Evolutionary conservation across 176 grass and related monocot species (phyloP), one percentile per base, ranked within the genome.

Genomic region (Tillandsia leiboldiana): DNA sequence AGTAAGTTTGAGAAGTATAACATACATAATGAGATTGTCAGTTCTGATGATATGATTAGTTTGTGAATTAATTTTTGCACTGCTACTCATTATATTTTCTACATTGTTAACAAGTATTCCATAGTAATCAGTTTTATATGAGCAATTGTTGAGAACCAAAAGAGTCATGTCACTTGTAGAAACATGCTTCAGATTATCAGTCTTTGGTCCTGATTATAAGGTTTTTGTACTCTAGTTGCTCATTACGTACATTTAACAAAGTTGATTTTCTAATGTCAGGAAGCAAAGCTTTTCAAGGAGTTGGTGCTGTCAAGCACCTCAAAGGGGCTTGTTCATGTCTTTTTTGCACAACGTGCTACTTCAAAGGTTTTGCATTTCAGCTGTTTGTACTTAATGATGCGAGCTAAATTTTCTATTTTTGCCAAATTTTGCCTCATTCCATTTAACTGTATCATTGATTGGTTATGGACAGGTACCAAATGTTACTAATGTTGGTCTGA

Each of bases 401-500:
- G 33, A 7, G 7, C 33, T 42, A 42, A 42, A 42, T 42, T 51
- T 57, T 51, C 51, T 57, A 58, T n/a, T 57, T 53, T 47, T 26
- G 9, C 12, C 10, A 12, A 33, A 13, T 28, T 57, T 53, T n/a
- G 12, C 4, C 47, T 74, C 61, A 50, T 11, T 65, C 9, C 1
- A 54, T 69, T n/a, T 61, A 42, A 56, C 70, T 28, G 27, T 69
- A 51, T 63, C 12, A 8, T 69, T 87, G 33, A 82, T 78, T 83
- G 26, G 42, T 72, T 75, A 2, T 85, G 58, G 63, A 69, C 70
- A 99, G 94, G 87, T 99, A 74, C 94, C 89, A 70, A 88, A 81
- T 83, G 94, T 99, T 48, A 99, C 89, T 75, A 84, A 93, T 79
- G 49, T 83, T 80, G 89, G 91, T 61, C 80, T 99, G 29, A 99